Conservation (phyloP, 306 rosid genomes). For the Lablab purpureus region DNA sequence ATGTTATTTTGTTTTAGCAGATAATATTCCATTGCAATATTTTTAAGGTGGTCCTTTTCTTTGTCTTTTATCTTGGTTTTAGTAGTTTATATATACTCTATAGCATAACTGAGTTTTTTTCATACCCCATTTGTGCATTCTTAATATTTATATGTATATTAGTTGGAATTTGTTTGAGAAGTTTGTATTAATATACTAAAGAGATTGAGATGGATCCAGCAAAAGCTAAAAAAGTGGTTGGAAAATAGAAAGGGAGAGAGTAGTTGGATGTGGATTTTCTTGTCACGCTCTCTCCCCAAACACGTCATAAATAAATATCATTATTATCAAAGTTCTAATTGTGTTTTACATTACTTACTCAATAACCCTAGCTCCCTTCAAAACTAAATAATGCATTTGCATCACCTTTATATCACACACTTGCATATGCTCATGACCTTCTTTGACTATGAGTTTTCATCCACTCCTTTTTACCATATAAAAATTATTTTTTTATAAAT, state of each 20-base stretch:
- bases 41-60: constrained; percentile 8
- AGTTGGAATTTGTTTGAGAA: constrained; percentile 44
- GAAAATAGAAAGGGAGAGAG: constrained; percentile 41
- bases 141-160: constrained; percentile 6
- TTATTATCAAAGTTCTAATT: constrained; percentile 8
- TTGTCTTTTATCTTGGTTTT: constrained; percentile 28
- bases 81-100: constrained; percentile 6
- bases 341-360: background rate
- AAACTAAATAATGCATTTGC: constrained; percentile 38
- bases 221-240: constrained; percentile 58
- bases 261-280: constrained; percentile 51
- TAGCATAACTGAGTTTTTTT: constrained; percentile 30
- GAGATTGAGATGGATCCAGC: constrained; percentile 27
- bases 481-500: too few relatives aligned
- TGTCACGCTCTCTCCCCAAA: constrained; percentile 23
- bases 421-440: background rate
- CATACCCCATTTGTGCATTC: background rate
- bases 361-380: background rate
- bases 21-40: background rate
- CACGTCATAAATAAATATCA: constrained; percentile 21
- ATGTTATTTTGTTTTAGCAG: constrained; percentile 28
- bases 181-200: constrained; percentile 16
- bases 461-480: background rate
- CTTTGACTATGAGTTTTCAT: constrained; percentile 30
- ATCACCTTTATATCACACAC: background rate